Conservation (phyloP, 257 asterid genomes). For the Solanum sitiens region DNA sequence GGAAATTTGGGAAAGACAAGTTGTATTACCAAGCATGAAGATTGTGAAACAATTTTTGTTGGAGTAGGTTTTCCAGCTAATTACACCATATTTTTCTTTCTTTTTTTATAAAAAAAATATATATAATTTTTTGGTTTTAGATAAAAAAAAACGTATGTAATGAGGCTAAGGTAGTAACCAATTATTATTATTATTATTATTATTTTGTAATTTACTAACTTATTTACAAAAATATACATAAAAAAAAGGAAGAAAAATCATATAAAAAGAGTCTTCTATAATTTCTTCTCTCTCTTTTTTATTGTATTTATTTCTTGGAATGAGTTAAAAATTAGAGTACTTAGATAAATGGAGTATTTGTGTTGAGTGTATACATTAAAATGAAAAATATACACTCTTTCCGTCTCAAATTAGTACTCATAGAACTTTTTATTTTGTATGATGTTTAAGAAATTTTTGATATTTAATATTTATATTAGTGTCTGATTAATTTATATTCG, state of each 20-base stretch:
- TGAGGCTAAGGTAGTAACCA: not conserved
- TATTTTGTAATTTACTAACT: not conserved
- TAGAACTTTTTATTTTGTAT: too few relatives aligned
- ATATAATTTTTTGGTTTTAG: too few relatives aligned
- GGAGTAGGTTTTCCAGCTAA: constrained; percentile 77
- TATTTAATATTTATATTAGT: too few relatives aligned
- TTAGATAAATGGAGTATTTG: not conserved
- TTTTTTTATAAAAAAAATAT: too few relatives aligned
- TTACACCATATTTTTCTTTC: constrained; percentile 25
- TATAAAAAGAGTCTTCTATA: not conserved
- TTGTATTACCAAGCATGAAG: constrained; percentile 53
- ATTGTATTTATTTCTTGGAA: not conserved
- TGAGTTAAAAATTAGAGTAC: too few relatives aligned
- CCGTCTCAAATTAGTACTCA: too few relatives aligned
- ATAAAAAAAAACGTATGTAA: too few relatives aligned
- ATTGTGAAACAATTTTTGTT: constrained; percentile 59
- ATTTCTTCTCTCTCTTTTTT: not conserved
- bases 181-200: too few relatives aligned
- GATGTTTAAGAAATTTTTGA: too few relatives aligned
- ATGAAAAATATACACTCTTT: too few relatives aligned
- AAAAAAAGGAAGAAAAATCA: not conserved
- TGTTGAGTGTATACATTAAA: not conserved
- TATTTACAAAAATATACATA: too few relatives aligned
- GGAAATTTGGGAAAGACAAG: constrained; percentile 51
- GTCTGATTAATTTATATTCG: too few relatives aligned